Evolutionary conservation across 2,329 filamentous ascomycete genomes (phyloP).

Genomic region (Nakataea oryzae): DNA sequence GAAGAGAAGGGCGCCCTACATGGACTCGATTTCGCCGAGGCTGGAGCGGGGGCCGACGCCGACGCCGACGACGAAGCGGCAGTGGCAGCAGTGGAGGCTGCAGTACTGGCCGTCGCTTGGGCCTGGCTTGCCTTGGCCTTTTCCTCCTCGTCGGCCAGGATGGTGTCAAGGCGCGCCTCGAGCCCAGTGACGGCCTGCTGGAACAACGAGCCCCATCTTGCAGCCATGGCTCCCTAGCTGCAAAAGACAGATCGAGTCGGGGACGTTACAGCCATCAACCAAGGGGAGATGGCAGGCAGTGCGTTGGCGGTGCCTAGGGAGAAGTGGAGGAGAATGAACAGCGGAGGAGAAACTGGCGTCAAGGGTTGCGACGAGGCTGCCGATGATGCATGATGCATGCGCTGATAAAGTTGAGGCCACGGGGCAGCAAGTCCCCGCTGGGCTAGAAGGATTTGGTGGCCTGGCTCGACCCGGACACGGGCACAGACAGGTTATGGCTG

Average conservation of each 20-base stretch:
- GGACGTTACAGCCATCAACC: background rate
- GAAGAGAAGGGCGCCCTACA: conserved; percentile 12
- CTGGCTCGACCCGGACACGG: background rate
- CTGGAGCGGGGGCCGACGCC: conserved; percentile 20
- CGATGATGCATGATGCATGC: background rate
- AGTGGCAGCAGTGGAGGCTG: background rate
- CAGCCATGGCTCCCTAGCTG: conserved; percentile 32
- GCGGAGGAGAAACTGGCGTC: background rate
- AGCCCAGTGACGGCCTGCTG: conserved; percentile 88
- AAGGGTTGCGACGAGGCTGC: background rate
- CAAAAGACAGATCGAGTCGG: background rate
- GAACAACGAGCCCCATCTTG: conserved; percentile 70
- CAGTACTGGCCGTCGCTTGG: conserved; percentile 16
- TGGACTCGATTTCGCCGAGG: conserved; percentile 20
- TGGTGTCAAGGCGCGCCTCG: conserved; percentile 84
- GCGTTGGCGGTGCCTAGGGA: no score
- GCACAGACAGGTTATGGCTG: background rate
- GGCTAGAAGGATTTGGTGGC: background rate
- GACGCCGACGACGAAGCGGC: conserved; percentile 8
- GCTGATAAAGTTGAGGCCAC: background rate
- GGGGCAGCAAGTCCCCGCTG: background rate
- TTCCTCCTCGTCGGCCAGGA: conserved; percentile 71
- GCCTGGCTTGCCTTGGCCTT: conserved; percentile 12
- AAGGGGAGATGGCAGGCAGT: background rate
- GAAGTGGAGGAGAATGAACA: background rate